Base-by-base conservation (phyloP, 202 grass and related monocot species). In the Setaria italica region DNA sequence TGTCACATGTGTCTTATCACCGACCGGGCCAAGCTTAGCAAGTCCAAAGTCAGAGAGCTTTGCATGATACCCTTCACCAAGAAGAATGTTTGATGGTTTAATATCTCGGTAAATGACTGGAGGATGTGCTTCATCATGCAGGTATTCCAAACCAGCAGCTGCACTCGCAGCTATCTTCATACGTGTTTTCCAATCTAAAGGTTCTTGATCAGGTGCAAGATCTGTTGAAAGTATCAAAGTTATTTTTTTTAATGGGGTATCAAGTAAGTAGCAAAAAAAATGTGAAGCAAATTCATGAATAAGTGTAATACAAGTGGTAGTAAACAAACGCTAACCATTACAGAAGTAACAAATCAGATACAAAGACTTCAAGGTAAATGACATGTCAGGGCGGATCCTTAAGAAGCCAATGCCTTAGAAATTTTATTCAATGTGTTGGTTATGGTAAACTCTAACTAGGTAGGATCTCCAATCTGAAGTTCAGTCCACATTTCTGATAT, bases 41-140 rank as follows among this genome's bases (percentile, higher is more conserved):
- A 97, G 88, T 49, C 91, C 94, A 72, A 97, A 97, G 70, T 97
- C 94, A 0, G 94, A 97, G 55, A 97, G 65, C 43, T 97, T 97
- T n/a, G 85, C 84, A 47, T 91, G 86, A 77, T 90, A 94, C n/a
- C 67, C 91, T 90, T 97, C 89, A 72, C 74, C 87, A 49, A 97
- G 89, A 78, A 97, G 88, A 88, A 97, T 92, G 80, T 97, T 97
- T 70, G 94, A 94, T 12, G 89, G 89, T 50, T 97, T 94, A 80
- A 97, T 88, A 70, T 97, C 94, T 70, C 94, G 77, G 62, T 86
- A 97, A 88, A 97, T 97, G 48, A 96, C 91, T 4, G 91, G 75
- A 77, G 94, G 91, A 63, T 76, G 74, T 84, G 86, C 87, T 60
- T 82, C 81, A 66, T 94, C 91, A 54, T 97, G 94, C 35, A 97